Evolutionary conservation across 2,329 filamentous ascomycete species (phyloP), one percentile per base, ranked within the genome.

Genomic region (Nemania sp.): DNA sequence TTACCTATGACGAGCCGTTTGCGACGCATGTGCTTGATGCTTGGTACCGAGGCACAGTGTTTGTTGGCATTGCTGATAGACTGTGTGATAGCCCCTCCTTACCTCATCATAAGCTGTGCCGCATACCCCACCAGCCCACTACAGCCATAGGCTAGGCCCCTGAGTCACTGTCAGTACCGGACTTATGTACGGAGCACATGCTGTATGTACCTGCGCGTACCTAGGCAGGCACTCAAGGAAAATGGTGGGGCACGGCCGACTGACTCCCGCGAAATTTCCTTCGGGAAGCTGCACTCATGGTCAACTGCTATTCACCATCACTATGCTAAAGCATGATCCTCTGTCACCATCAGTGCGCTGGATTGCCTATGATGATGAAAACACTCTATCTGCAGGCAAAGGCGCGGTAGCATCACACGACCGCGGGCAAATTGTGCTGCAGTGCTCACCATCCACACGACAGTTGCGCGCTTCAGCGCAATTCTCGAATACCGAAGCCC

Each of bases 161-260:
- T n/a, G n/a, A n/a, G n/a, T n/a, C n/a, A n/a, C n/a, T n/a, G n/a
- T n/a, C n/a, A n/a, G n/a, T n/a, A n/a, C n/a, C n/a, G n/a, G n/a
- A n/a, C n/a, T n/a, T n/a, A n/a, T n/a, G n/a, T n/a, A n/a, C n/a
- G n/a, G n/a, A n/a, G n/a, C n/a, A n/a, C 26, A 6, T 31, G n/a
- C 28, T 31, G 28, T 31, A 31, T 3, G 28, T 31, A 9, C 28
- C 3, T 31, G n/a, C n/a, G n/a, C 3, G 28, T 5, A 11, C 28
- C n/a, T n/a, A n/a, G n/a, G n/a, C n/a, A n/a, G n/a, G n/a, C 26
- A 28, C 12, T 47, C 41, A 53, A 37, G 31, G 33, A 6, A 30
- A 48, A 58, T 66, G 66, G 66, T 68, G 66, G 66, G 66, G 66
- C 57, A 68, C 64, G 62, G 65, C 43, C 31, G 31, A 48, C 62